These are phyloP conservation scores for Mangifera indica DNA, from an alignment of 345 rosid species.

Conservation along the genomic window DNA sequence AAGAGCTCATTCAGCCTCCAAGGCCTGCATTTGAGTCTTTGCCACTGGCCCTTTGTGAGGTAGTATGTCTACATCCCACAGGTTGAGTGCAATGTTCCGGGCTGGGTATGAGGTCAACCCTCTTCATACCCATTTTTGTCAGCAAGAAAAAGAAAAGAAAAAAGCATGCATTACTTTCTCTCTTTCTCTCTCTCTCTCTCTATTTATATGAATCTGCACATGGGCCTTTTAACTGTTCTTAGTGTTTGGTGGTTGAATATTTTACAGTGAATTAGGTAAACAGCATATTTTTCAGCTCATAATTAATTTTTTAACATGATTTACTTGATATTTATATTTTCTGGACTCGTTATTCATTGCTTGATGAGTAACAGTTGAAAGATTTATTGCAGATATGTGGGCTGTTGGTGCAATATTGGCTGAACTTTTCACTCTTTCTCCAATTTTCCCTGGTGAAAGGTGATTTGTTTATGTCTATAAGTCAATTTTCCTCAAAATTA, in stretches of 20 bases:
- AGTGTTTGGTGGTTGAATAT: neutral
- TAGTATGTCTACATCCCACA: no score
- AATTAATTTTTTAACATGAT: slow-evolving; percentile 8
- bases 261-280: neutral
- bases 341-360: neutral
- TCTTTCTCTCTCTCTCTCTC: neutral
- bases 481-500: neutral
- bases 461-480: slow-evolving; percentile 28
- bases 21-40: no score
- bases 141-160: no score
- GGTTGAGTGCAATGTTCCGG: no score
- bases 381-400: slow-evolving; percentile 81
- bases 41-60: no score
- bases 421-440: slow-evolving; percentile 82
- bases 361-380: slow-evolving; percentile 23
- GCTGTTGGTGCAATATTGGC: slow-evolving; percentile 94
- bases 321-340: slow-evolving; percentile 16
- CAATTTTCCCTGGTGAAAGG: slow-evolving; percentile 98
- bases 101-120: no score
- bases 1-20: no score
- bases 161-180: no score
- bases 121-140: no score
- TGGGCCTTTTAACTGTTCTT: neutral
- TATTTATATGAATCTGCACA: no score
- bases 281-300: neutral